Base-by-base conservation (phyloP, 495 filamentous ascomycete species). In the Parmelia sp. region DNA sequence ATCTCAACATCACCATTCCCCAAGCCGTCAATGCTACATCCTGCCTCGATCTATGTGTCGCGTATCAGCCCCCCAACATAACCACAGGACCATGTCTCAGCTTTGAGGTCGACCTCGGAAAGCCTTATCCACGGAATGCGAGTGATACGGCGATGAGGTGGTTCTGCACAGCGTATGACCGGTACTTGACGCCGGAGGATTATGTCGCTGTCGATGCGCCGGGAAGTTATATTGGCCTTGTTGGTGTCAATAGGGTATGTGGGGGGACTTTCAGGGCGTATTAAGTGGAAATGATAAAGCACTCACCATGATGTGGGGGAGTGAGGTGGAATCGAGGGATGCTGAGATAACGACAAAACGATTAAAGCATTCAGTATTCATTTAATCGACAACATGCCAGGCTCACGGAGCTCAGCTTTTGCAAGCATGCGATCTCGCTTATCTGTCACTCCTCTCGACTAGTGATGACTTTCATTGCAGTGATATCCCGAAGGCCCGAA, bases 101-200 rank as follows among this genome's bases (percentile, higher is more conserved):
- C 56, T 68, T 68, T 45, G 65, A 44, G 40, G 66, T 62, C 42
- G 58, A 68, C 35, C 49, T 68, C 21, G 66, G 66, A 8, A 17
- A 45, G 31, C 66, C 66, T 4, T 60, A 35, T 21, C 45, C 57
- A 35, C 57, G 63, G 10, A 57, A 57, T n/a, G 55, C 66, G 17
- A 60, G 47, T 19, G 66, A 65, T 39, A 58, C 57, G 19, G 63
- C 44, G 33, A 10, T 31, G 9, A 65, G 66, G 44, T 68, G 66
- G 66, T 68, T n/a, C 33, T 65, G 63, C 33, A 58, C 57, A 1
- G 64, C 39, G 3, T 65, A 61, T 25, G 66, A 68, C 39, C 37
- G 36, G 44, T 27, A 14, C 17, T n/a, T 67, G 60, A 49, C 29
- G 17, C 55, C 35, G 21, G 56, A 31, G 0, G 51, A 58, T 33